Conservation (phyloP, 2,329 filamentous ascomycete genomes). For the Talaromyces sp. region DNA sequence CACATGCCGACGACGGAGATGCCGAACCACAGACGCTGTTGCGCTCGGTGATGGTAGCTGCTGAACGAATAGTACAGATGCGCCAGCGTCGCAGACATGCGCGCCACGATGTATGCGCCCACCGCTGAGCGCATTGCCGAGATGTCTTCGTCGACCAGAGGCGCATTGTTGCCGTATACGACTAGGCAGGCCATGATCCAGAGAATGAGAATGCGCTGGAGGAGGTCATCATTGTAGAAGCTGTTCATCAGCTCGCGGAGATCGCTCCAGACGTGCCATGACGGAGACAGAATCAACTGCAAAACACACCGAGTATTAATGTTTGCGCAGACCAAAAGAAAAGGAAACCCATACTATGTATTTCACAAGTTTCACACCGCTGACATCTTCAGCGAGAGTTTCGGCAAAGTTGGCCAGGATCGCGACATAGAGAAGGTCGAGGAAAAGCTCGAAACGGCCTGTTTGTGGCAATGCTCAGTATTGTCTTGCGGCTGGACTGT, state of each 20-base stretch:
- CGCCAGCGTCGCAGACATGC: slow-evolving; percentile 33
- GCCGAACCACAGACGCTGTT: slow-evolving; percentile 41
- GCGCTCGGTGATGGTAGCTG: slow-evolving; percentile 43
- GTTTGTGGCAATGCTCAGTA: neutral
- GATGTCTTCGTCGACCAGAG: slow-evolving; percentile 39
- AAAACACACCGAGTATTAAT: neutral
- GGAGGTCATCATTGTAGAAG: slow-evolving; percentile 48
- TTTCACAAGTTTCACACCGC: slow-evolving; percentile 41
- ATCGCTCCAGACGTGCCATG: slow-evolving; percentile 49
- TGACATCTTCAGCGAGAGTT: slow-evolving; percentile 42
- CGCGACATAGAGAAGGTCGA: slow-evolving; percentile 47
- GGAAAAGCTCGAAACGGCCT: slow-evolving; percentile 46
- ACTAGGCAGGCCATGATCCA: slow-evolving; percentile 49
- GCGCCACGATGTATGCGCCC: slow-evolving; percentile 44
- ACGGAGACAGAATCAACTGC: slow-evolving; percentile 42
- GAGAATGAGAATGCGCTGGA: slow-evolving; percentile 44
- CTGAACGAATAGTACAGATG: slow-evolving; percentile 43
- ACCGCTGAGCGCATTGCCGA: slow-evolving; percentile 42
- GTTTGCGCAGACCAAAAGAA: neutral
- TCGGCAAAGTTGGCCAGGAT: slow-evolving; percentile 50
- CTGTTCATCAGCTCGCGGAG: slow-evolving; percentile 49
- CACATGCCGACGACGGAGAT: slow-evolving; percentile 40
- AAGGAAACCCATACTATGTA: slow-evolving; percentile 30
- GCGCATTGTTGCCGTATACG: slow-evolving; percentile 46
- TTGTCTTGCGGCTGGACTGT: neutral